Evolutionary conservation across 1,139 yeast species (phyloP), one percentile per base, ranked within the genome.

Genomic region (Kazachstania sp.): DNA sequence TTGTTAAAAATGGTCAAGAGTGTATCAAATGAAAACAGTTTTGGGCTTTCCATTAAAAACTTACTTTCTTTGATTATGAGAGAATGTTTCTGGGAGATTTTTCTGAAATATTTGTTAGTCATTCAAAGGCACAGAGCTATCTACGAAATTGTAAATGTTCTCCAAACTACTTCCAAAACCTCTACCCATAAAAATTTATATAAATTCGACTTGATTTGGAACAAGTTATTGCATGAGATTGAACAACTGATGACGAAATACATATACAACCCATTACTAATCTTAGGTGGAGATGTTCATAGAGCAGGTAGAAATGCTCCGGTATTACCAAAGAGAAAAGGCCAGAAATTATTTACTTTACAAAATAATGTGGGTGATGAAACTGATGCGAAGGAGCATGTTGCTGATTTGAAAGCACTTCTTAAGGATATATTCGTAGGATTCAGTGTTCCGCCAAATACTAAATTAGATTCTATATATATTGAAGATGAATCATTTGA

Each of bases 101-200:
- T 84, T 57, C 70, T 78, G 28, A 82, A 79, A 60, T 66, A 79
- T 47, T 67, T 83, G 46, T 74, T 80, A 19, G 80, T 85, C 6
- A 65, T 86, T 26, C 95, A 86, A 66, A 77, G 78, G 34, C 90
- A 86, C 59, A 72, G 83, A 44, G 80, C 83, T 1, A 72, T 87
- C 2, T 71, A 71, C 51, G 87, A 80, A 52, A 74, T 82, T 11
- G 74, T 75, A 2, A 59, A 66, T 42, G 56, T 62, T 3, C 57
- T 73, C 9, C 62, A 64, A 44, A 11, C 18, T 7, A 38, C 39
- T n/a, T 49, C 57, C 13, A 54, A 68, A 3, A 57, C 57, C 18
- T 49, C 60, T 4, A 49, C 52, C 3, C 18, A 35, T 4, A 47
- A 50, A n/a, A 38, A 48, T n/a, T 30, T 44, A 8, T 75, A 76